Conservation (phyloP, 495 filamentous ascomycete species). For the Clavariopsis aquatica region DNA sequence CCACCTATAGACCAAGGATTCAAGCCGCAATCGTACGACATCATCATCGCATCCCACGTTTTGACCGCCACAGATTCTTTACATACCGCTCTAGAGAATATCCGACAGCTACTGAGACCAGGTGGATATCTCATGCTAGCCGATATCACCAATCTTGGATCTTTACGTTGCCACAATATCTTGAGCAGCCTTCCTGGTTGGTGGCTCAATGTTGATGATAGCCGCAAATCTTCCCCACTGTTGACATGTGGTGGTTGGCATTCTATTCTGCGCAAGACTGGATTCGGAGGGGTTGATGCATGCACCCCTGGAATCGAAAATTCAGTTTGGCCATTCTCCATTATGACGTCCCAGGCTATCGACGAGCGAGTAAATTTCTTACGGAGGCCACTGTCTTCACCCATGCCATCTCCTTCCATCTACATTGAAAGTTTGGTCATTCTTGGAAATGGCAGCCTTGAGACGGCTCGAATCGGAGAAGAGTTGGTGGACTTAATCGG, state of each 20-base stretch:
- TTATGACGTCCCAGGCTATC: conserved; percentile 7
- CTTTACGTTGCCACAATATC: not conserved
- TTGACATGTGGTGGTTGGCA: conserved; percentile 9
- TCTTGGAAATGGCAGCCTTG: not conserved
- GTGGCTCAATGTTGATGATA: conserved; percentile 19
- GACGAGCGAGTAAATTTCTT: conserved; percentile 16
- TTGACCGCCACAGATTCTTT: conserved; percentile 13
- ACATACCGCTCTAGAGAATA: not conserved
- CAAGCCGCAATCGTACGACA: conserved; percentile 19
- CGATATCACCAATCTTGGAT: conserved; percentile 1
- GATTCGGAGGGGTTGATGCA: conserved; percentile 22
- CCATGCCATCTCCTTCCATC: not conserved
- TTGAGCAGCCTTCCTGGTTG: conserved; percentile 17
- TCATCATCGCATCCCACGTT: conserved; percentile 23
- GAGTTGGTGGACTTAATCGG: conserved; percentile 53
- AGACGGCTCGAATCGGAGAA: conserved; percentile 49
- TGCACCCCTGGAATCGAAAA: not conserved
- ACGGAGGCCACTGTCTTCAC: conserved; percentile 5
- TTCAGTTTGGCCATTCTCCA: not conserved
- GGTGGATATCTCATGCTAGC: conserved; percentile 21
- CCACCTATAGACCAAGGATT: conserved; percentile 23
- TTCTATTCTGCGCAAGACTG: not conserved
- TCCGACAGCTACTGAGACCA: conserved; percentile 14
- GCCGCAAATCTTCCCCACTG: not conserved
- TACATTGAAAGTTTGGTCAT: conserved; percentile 1